Conservation (phyloP, 2,329 filamentous ascomycete genomes). For the Pseudocercospora ulei region DNA sequence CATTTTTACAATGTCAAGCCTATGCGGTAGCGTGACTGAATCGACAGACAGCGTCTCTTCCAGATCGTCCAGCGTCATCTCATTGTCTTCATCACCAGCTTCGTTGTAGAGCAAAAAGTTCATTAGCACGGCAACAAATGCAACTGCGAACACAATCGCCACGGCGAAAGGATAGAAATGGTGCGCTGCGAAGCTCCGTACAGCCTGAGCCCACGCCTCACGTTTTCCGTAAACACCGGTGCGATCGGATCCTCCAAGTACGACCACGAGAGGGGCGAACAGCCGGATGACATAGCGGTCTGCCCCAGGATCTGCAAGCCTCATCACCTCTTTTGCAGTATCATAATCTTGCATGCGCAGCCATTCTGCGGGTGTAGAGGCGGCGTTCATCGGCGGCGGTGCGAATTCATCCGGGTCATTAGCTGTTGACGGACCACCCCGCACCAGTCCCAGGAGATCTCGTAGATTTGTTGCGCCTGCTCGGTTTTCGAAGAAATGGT, state of each 20-base stretch:
- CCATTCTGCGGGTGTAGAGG: constrained; percentile 67
- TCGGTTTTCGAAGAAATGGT: constrained; percentile 62
- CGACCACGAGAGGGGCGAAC: constrained; percentile 64
- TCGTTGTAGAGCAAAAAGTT: constrained; percentile 65
- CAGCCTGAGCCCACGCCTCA: constrained; percentile 47
- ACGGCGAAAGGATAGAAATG: constrained; percentile 61
- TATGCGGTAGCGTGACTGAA: constrained; percentile 54
- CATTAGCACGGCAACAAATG: constrained; percentile 59
- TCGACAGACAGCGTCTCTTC: constrained; percentile 50
- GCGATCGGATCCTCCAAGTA: constrained; percentile 58
- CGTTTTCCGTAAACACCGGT: constrained; percentile 39
- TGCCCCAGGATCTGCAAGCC: constrained; percentile 61
- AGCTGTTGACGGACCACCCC: constrained; percentile 18
- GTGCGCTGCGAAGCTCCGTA: constrained; percentile 45
- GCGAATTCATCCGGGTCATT: constrained; percentile 32
- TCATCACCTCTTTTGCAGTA: constrained; percentile 65
- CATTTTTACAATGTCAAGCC: constrained; percentile 59
- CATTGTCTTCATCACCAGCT: constrained; percentile 36
- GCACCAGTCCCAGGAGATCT: constrained; percentile 28
- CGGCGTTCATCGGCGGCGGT: constrained; percentile 58
- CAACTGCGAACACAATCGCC: constrained; percentile 53
- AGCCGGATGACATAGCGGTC: constrained; percentile 65
- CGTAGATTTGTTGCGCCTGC: constrained; percentile 33
- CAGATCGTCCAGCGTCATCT: constrained; percentile 42
- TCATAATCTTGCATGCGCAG: constrained; percentile 67